phyloP scores from a whole-genome alignment of 345 rosid species.

The Physaria fendleri region DNA sequence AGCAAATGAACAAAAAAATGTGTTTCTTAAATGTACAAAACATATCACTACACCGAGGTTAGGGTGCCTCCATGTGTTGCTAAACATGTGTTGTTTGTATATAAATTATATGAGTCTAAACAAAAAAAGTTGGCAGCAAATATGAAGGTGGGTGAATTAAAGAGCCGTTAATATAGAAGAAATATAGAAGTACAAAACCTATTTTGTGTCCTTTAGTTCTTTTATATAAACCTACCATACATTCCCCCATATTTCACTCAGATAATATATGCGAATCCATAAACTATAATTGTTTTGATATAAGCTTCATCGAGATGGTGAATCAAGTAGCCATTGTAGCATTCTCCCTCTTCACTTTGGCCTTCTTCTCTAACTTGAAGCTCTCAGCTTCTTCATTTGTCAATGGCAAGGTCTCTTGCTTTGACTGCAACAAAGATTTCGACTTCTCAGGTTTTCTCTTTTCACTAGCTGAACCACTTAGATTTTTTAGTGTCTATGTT shows the following conservation, averaged over 20 bases:
- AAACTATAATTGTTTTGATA: background rate
- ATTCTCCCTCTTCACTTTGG: conserved; percentile 15
- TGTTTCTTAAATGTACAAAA: background rate
- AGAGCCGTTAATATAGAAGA: conserved; percentile 26
- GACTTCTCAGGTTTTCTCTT: conserved; percentile 26
- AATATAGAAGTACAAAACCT: background rate
- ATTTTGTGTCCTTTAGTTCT: background rate
- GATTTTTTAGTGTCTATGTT: background rate
- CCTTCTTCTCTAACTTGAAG: conserved; percentile 16
- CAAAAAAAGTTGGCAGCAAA: conserved; percentile 3
- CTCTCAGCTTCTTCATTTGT: conserved; percentile 21
- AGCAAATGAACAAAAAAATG: background rate
- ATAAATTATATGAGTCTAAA: background rate
- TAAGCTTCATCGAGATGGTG: conserved; percentile 17
- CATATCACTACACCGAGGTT: too few species aligned
- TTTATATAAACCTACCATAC: conserved; percentile 13
- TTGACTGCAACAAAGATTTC: conserved; percentile 22
- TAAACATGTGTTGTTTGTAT: background rate
- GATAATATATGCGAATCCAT: background rate
- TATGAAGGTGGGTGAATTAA: conserved; percentile 10
- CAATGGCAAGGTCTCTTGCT: conserved; percentile 24
- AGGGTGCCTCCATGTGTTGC: background rate
- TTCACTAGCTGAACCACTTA: background rate
- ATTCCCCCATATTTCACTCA: conserved; percentile 3
- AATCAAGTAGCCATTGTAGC: conserved; percentile 12